Base-by-base conservation (phyloP, 805 yeast genomes). In the Wickerhamiella spandovensis region DNA sequence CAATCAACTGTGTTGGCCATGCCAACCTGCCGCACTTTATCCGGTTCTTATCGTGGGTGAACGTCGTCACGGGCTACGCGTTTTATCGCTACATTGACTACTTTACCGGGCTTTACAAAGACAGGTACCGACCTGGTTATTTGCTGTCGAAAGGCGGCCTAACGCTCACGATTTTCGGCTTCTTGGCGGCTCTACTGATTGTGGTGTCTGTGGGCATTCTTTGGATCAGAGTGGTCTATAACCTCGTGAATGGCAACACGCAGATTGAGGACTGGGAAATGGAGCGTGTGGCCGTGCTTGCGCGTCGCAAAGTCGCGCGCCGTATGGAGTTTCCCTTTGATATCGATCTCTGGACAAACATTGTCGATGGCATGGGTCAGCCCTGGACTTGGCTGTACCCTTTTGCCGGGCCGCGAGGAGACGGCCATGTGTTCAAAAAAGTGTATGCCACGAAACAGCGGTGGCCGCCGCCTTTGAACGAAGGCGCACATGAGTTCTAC, bases 251-350 rank as follows among this genome's bases (percentile, higher is more conserved):
- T 25, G 95, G 96, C 23, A 81, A 77, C 75, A 81, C 97, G 1
- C 95, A 86, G 62, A 89, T 90, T 48, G 98, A 90, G 67, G 70
- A 75, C 2, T 90, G 98, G 98, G 97, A 90, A 60, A 64, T 71
- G 64, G 97, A 92, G 56, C 73, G 97, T 56, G 71, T 86, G 1
- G 87, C 79, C 48, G 68, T 79, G 2, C 83, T 83, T 54, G 75
- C 79, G 51, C 72, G 76, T 17, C 58, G 66, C 7, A 55, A 53
- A 25, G 48, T 64, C 28, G 51, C 50, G 8, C 55, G 54, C 2
- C 41, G 54, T 3, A 58, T 49, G 17, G 75, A 84, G 1, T 90
- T 92, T 63, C 97, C 97, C 0, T 90, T 88, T 63, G 94, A 89
- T 59, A 62, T 78, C 4, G 85, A 86, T 5, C 60, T 79, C 1